Conservation (phyloP, 2,329 filamentous ascomycete genomes). For the Calonectria multiphialidica region DNA sequence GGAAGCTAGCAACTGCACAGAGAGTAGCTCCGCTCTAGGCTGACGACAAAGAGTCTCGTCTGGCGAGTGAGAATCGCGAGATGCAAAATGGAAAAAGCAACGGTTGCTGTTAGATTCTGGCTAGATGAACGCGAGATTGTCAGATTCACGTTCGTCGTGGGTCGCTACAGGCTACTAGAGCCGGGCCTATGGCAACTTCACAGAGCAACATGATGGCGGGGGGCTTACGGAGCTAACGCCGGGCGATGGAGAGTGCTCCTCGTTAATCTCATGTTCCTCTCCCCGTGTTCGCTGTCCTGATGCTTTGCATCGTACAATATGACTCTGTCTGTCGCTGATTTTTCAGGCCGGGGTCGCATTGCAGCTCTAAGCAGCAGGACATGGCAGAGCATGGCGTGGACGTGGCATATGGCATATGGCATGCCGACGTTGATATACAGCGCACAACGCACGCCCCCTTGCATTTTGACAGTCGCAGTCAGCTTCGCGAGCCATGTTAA, state of each 20-base stretch:
- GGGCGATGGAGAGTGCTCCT: not conserved
- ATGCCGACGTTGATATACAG: slow-evolving; percentile 16
- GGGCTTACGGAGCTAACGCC: not conserved
- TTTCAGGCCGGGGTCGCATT: slow-evolving; percentile 14
- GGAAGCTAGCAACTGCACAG: slow-evolving; percentile 14
- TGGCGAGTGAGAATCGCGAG: not conserved
- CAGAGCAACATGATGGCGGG: not conserved
- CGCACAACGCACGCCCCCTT: slow-evolving; percentile 18
- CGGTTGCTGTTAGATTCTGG: slow-evolving; percentile 14
- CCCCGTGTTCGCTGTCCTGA: not conserved
- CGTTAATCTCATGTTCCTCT: not conserved
- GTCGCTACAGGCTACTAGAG: not conserved
- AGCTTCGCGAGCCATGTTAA: not conserved
- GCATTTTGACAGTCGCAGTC: not conserved
- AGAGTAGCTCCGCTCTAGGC: not conserved
- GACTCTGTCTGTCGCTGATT: not conserved
- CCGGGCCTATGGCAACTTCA: slow-evolving; percentile 18
- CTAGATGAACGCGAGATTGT: slow-evolving; percentile 20
- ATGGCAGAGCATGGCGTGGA: slow-evolving; percentile 4
- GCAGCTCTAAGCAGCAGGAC: slow-evolving; percentile 4
- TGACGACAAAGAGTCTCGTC: not conserved
- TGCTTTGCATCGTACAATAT: not conserved
- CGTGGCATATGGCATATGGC: not conserved
- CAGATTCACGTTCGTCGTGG: slow-evolving; percentile 9
- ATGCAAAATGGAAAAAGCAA: slow-evolving; percentile 1